Evolutionary conservation across 1,284 basidiomycete species (phyloP).

Genomic region (Ustilago crameri): DNA sequence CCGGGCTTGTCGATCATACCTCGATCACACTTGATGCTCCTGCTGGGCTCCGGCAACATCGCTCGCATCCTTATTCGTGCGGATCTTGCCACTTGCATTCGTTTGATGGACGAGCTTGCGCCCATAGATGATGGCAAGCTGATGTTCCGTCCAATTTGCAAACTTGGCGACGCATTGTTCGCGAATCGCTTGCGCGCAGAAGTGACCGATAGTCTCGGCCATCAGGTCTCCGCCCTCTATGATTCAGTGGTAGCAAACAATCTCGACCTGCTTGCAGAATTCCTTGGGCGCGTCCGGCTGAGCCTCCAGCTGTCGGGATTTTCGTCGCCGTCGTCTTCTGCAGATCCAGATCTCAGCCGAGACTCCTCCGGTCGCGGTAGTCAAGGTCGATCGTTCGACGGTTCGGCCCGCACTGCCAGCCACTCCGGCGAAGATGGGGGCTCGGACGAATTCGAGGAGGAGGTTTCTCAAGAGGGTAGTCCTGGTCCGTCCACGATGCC

Average conservation of each 20-base stretch:
- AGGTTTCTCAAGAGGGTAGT: background rate
- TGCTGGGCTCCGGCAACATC: constrained; percentile 35
- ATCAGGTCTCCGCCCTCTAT: constrained; percentile 6
- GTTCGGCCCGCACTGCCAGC: constrained; percentile 7
- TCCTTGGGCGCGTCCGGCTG: constrained; percentile 11
- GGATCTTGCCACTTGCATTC: constrained; percentile 26
- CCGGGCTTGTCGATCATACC: constrained; percentile 37
- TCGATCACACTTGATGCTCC: constrained; percentile 36
- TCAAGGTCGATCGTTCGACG: constrained; percentile 13
- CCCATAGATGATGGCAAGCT: constrained; percentile 42
- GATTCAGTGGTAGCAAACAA: constrained; percentile 6
- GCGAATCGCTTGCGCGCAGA: background rate
- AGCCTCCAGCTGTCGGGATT: background rate
- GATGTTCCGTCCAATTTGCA: constrained; percentile 37
- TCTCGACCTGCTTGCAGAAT: constrained; percentile 34
- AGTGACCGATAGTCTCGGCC: background rate
- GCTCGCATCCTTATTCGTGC: constrained; percentile 31
- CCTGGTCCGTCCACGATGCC: no score
- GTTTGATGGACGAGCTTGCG: constrained; percentile 35
- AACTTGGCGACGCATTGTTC: constrained; percentile 4
- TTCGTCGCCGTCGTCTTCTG: constrained; percentile 1
- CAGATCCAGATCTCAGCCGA: constrained; percentile 26
- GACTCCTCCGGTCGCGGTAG: constrained; percentile 20
- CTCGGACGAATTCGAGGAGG: background rate
- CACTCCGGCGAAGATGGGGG: constrained; percentile 13